Evolutionary conservation across 1,139 yeast species (phyloP).

Genomic region (Hansenula sp.): DNA sequence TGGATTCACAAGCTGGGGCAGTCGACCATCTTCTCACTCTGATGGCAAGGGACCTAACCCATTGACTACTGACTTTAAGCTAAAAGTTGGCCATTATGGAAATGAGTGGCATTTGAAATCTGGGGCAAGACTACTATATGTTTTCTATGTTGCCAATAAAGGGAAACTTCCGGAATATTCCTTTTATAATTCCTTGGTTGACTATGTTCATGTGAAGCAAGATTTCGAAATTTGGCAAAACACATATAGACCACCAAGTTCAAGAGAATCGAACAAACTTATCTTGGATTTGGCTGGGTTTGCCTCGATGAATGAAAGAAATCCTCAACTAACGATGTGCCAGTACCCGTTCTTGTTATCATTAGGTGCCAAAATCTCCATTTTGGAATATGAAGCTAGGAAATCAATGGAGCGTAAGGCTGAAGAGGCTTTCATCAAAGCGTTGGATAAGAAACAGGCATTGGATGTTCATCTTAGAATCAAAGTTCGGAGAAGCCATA

Average conservation of each 20-base stretch:
- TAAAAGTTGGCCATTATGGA: conserved; percentile 62
- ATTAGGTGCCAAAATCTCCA: conserved; percentile 74
- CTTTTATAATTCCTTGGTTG: conserved; percentile 81
- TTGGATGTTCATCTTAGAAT: conserved; percentile 68
- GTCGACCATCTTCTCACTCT: conserved; percentile 6
- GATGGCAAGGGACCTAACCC: conserved; percentile 5
- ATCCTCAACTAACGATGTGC: conserved; percentile 54
- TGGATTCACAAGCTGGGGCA: conserved; percentile 15
- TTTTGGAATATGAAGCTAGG: conserved; percentile 79
- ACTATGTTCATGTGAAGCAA: conserved; percentile 66
- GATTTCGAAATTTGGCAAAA: conserved; percentile 86
- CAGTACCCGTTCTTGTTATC: conserved; percentile 81
- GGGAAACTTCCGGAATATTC: conserved; percentile 40
- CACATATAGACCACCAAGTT: conserved; percentile 2
- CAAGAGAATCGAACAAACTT: conserved; percentile 22
- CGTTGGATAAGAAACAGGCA: conserved; percentile 58
- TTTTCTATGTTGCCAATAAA: conserved; percentile 52
- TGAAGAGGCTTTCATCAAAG: conserved; percentile 80
- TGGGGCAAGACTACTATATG: conserved; percentile 55
- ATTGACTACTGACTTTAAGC: conserved; percentile 36
- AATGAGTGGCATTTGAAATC: conserved; percentile 78
- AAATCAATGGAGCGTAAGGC: conserved; percentile 84
- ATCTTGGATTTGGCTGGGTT: conserved; percentile 9
- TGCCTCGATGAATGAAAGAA: background rate
- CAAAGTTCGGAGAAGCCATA: conserved; percentile 59